These are phyloP conservation scores for Suillus decipiens DNA, from an alignment of 768 basidiomycete species.

Conservation along the genomic window DNA sequence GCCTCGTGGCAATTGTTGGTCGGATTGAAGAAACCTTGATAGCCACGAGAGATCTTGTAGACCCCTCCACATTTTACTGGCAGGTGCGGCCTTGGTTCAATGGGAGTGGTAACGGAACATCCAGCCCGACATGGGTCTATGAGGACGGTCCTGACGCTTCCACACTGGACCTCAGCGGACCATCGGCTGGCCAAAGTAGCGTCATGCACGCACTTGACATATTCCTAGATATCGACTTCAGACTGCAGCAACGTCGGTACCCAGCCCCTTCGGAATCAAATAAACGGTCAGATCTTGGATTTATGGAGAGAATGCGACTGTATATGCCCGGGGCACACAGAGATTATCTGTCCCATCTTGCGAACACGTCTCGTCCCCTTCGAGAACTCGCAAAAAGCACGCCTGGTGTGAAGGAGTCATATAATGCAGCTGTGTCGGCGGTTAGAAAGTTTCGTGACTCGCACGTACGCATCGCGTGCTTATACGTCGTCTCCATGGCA, in stretches of 20 bases:
- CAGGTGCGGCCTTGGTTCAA: constrained; percentile 91
- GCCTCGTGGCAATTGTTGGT: constrained; percentile 68
- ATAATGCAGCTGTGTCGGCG: constrained; percentile 76
- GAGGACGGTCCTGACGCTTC: constrained; percentile 68
- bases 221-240: constrained; percentile 89
- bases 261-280: constrained; percentile 68
- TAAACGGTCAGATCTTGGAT: constrained; percentile 67
- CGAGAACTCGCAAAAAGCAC: constrained; percentile 60
- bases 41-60: constrained; percentile 67
- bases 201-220: constrained; percentile 86
- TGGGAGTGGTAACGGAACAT: constrained; percentile 65
- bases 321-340: constrained; percentile 97
- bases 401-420: constrained; percentile 66
- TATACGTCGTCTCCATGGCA: constrained; percentile 88
- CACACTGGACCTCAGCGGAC: constrained; percentile 74
- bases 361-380: constrained; percentile 57
- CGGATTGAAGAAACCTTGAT: constrained; percentile 72
- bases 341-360: constrained; percentile 75
- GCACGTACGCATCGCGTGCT: constrained; percentile 87
- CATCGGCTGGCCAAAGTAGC: constrained; percentile 92
- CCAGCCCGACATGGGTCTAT: constrained; percentile 66
- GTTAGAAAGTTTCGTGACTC: constrained; percentile 82
- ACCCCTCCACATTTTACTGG: constrained; percentile 89
- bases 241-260: constrained; percentile 67
- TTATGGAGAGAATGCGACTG: constrained; percentile 90